Evolutionary conservation across 2,329 filamentous ascomycete genomes (phyloP), one percentile per base, ranked within the genome.

Genomic region (Exophiala sideris): DNA sequence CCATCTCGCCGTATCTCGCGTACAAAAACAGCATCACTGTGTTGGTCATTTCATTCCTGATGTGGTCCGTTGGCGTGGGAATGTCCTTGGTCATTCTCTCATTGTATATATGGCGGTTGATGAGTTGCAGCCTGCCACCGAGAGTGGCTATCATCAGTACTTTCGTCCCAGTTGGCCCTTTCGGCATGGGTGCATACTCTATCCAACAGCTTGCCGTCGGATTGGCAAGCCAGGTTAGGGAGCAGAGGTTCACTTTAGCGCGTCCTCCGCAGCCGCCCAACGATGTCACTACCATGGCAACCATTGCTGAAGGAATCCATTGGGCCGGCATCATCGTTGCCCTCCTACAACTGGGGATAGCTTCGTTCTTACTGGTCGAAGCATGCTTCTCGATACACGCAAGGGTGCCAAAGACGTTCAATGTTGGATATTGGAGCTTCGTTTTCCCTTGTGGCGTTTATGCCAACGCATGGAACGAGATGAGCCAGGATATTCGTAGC

Each of bases 81-180:
- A 46, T 58, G 9, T 40, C 58, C 10, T 51, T 54, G 12, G 44
- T 78, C 33, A 78, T 87, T 16, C 71, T 88, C 18, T 81, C 81
- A 6, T 78, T 88, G 32, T 89, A 89, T 68, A 87, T 87, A 64
- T 82, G 86, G 58, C 82, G 86, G 8, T 74, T 89, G 8, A 82
- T 81, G 4, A 67, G 87, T 3, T 80, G 87, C 68, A 82, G 83
- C 34, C 75, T 88, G 11, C 86, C 85, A 0, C 79, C 84, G 1
- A 76, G 79, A 47, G 85, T 86, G 64, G 80, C 83, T 47, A 83
- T 88, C 41, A 83, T 87, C 9, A 85, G 81, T 3, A 80, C 82
- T 3, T 86, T 88, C 60, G 70, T 89, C 0, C 85, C 85, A 1
- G 73, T 88, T 0, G 84, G 85, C 0, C 84, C 85, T 0, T 69